phyloP scores from a whole-genome alignment of 768 basidiomycete species.

The Mycena amicta region DNA sequence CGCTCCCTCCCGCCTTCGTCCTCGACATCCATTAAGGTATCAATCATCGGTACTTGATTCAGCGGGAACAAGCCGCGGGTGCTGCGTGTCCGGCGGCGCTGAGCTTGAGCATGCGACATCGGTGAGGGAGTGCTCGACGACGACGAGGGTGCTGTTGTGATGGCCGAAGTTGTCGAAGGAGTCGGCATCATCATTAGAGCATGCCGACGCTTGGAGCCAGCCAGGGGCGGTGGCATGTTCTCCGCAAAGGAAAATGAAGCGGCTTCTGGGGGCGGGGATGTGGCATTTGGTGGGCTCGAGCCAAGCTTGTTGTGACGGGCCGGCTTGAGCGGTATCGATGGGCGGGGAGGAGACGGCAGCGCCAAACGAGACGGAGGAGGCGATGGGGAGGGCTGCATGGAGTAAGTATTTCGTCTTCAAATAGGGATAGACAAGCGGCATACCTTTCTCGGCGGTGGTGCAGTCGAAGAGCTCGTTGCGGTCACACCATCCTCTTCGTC shows the following conservation, averaged over 20 bases:
- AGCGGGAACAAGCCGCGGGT: slow-evolving; percentile 36
- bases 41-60: slow-evolving; percentile 44
- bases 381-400: slow-evolving; percentile 29
- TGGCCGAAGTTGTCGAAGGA: slow-evolving; percentile 50
- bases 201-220: slow-evolving; percentile 74
- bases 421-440: no score
- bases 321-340: slow-evolving; percentile 19
- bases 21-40: slow-evolving; percentile 68
- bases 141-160: slow-evolving; percentile 40
- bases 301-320: slow-evolving; percentile 5
- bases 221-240: slow-evolving; percentile 45
- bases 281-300: slow-evolving; percentile 13
- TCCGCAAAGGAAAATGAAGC: slow-evolving; percentile 37
- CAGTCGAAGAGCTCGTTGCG: slow-evolving; percentile 40
- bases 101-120: slow-evolving; percentile 18
- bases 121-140: slow-evolving; percentile 31
- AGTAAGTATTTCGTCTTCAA: no score
- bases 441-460: background rate
- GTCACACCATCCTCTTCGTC: slow-evolving; percentile 76
- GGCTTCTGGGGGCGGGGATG: slow-evolving; percentile 21
- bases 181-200: slow-evolving; percentile 74
- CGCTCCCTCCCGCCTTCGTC: slow-evolving; percentile 73
- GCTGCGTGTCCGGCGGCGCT: slow-evolving; percentile 60
- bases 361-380: slow-evolving; percentile 29
- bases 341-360: slow-evolving; percentile 15